These are phyloP conservation scores for Saccharomycopsis capsularis DNA, from an alignment of 805 yeast genomes.

Conservation along the genomic window DNA sequence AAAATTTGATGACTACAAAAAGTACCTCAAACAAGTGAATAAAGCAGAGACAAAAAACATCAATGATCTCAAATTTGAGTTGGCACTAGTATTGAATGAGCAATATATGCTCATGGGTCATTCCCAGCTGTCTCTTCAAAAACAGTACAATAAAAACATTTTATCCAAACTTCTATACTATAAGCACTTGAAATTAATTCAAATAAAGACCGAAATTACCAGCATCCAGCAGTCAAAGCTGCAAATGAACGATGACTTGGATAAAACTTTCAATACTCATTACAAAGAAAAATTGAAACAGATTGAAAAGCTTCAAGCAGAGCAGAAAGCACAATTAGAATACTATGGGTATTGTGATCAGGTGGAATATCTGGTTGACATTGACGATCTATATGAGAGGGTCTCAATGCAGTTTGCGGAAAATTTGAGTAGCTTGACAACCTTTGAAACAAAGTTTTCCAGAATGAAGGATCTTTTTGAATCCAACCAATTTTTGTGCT, in stretches of 20 bases:
- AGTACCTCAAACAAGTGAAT: constrained; percentile 39
- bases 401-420: constrained; percentile 39
- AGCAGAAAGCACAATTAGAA: constrained; percentile 9
- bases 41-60: constrained; percentile 27
- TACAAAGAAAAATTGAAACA: constrained; percentile 12
- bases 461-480: constrained; percentile 21
- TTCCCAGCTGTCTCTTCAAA: constrained; percentile 10
- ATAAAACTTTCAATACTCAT: constrained; percentile 6
- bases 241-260: constrained; percentile 11
- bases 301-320: constrained; percentile 1
- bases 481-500: constrained; percentile 2
- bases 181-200: constrained; percentile 18
- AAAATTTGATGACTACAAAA: constrained; percentile 30
- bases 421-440: constrained; percentile 24
- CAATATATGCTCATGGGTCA: constrained; percentile 17
- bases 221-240: constrained; percentile 4
- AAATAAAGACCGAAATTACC: constrained; percentile 19
- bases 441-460: constrained; percentile 32
- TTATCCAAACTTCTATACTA: constrained; percentile 14
- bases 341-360: not conserved
- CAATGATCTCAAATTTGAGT: constrained; percentile 18
- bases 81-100: constrained; percentile 18
- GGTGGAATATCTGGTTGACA: constrained; percentile 33
- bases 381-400: constrained; percentile 51
- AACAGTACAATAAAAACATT: not conserved